A percentile compares a stretch with the other conserved stretches of the same genome.
Conservation (phyloP, 495 filamentous ascomycete species). For the Lichina pygmaea region DNA sequence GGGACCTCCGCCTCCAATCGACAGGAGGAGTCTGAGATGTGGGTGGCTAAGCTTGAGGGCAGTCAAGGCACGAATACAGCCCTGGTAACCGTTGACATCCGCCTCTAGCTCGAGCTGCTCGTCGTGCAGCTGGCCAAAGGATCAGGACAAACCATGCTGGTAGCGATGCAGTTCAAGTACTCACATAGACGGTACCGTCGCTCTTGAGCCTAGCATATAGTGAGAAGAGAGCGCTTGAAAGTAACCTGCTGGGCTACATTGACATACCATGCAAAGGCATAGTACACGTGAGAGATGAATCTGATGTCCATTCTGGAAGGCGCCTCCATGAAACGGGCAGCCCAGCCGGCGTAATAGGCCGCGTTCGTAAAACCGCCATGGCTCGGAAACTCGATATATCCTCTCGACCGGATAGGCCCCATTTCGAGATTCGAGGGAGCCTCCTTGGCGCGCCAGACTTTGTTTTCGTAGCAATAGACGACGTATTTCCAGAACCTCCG, state of each 20-base stretch:
- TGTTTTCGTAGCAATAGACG: too few relatives aligned
- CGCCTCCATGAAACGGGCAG: conserved; percentile 49
- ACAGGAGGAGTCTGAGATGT: conserved; percentile 57
- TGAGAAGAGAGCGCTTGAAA: neutral
- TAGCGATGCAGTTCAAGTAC: conserved; percentile 1
- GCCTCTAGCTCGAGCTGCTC: conserved; percentile 64
- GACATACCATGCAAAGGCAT: conserved; percentile 52
- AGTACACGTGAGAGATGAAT: conserved; percentile 55
- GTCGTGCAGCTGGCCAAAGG: conserved; percentile 39
- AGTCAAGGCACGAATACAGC: conserved; percentile 52
- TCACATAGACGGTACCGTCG: conserved; percentile 62
- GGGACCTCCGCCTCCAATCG: conserved; percentile 59
- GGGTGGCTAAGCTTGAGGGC: conserved; percentile 46
- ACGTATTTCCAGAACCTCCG: too few relatives aligned
- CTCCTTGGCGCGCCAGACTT: too few relatives aligned
- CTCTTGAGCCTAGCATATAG: conserved; percentile 31
- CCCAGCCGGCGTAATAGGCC: conserved; percentile 77
- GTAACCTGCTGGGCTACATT: neutral
- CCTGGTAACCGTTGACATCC: conserved; percentile 48
- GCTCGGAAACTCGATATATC: too few relatives aligned
- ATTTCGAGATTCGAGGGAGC: too few relatives aligned
- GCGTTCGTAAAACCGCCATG: conserved; percentile 25
- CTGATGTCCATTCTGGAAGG: conserved; percentile 50
- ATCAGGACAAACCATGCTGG: neutral
- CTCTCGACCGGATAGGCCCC: too few relatives aligned